These are phyloP conservation scores for Pythium grandisporangium DNA, from an alignment of 352 stramenopile species.

Conservation along the genomic window DNA sequence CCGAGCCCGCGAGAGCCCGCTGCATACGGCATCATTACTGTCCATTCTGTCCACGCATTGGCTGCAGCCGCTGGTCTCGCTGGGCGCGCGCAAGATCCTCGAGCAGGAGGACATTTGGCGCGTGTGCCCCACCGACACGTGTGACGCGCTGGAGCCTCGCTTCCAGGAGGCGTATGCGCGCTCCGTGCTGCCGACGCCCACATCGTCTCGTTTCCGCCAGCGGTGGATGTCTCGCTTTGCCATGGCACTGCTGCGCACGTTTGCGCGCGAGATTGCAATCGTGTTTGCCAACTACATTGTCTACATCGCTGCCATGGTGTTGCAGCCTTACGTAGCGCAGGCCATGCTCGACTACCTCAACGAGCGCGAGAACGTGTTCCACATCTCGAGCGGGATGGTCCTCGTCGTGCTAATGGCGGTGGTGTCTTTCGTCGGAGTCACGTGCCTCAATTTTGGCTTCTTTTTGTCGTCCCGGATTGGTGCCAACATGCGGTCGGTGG, in stretches of 20 bases:
- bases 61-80: slow-evolving; percentile 26
- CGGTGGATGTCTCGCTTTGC: slow-evolving; percentile 15
- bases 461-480: slow-evolving; percentile 18
- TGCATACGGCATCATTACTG: slow-evolving; percentile 17
- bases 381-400: slow-evolving; percentile 16
- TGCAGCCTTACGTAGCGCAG: slow-evolving; percentile 25
- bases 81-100: slow-evolving; percentile 21
- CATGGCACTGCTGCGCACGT: slow-evolving; percentile 13
- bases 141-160: slow-evolving; percentile 14
- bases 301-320: slow-evolving; percentile 19
- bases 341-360: slow-evolving; percentile 24
- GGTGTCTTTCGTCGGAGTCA: slow-evolving; percentile 22
- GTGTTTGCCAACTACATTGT: slow-evolving; percentile 17
- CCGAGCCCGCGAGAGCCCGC: slow-evolving; percentile 15
- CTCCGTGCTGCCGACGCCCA: not conserved
- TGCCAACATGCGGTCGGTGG: slow-evolving; percentile 22
- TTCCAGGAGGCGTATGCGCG: slow-evolving; percentile 14
- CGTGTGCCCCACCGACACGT: slow-evolving; percentile 15
- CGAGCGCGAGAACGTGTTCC: slow-evolving; percentile 13
- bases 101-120: slow-evolving; percentile 32
- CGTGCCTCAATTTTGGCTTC: slow-evolving; percentile 21
- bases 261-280: slow-evolving; percentile 11
- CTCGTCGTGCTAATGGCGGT: slow-evolving; percentile 21
- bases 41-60: slow-evolving; percentile 24
- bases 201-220: not conserved